Evolutionary conservation across 768 basidiomycete species (phyloP).

Genomic region (Wakefieldia striispora): DNA sequence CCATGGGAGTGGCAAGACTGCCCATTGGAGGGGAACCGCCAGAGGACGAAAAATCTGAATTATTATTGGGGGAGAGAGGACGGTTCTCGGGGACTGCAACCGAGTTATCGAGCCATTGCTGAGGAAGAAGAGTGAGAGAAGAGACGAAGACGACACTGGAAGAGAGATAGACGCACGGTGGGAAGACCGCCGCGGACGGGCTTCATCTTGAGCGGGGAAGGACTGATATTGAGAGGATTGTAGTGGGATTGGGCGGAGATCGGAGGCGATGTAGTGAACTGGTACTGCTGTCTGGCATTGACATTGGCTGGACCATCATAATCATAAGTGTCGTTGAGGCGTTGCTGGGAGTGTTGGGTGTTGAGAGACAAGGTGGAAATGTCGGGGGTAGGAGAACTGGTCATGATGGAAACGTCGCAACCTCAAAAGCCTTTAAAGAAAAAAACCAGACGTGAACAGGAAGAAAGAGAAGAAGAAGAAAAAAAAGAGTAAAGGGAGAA

Average conservation of each 20-base stretch:
- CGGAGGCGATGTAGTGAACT: conserved; percentile 63
- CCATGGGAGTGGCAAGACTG: conserved; percentile 41
- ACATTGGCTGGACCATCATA: conserved; percentile 60
- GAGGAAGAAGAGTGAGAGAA: conserved; percentile 23
- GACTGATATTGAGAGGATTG: conserved; percentile 53
- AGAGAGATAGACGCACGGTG: conserved; percentile 48
- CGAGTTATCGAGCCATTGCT: conserved; percentile 87
- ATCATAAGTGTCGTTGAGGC: conserved; percentile 85
- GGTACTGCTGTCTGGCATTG: conserved; percentile 59
- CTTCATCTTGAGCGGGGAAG: conserved; percentile 77
- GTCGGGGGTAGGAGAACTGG: conserved; percentile 73
- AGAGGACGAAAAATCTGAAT: conserved; percentile 85
- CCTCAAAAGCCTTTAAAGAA: not conserved
- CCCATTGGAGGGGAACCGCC: conserved; percentile 74
- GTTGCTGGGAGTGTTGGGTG: conserved; percentile 62
- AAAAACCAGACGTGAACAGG: conserved; percentile 17
- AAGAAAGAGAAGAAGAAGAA: conserved; percentile 27
- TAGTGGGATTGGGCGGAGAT: conserved; percentile 52
- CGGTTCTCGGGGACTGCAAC: conserved; percentile 58
- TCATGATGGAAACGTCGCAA: conserved; percentile 52
- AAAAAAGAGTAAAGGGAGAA: conserved; percentile 29
- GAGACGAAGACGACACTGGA: conserved; percentile 18
- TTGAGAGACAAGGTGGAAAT: conserved; percentile 74
- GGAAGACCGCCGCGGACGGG: conserved; percentile 67
- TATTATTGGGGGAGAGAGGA: conserved; percentile 81